These are phyloP conservation scores for Beauveria varroae DNA, from an alignment of 2,329 filamentous ascomycete species.

Conservation along the genomic window DNA sequence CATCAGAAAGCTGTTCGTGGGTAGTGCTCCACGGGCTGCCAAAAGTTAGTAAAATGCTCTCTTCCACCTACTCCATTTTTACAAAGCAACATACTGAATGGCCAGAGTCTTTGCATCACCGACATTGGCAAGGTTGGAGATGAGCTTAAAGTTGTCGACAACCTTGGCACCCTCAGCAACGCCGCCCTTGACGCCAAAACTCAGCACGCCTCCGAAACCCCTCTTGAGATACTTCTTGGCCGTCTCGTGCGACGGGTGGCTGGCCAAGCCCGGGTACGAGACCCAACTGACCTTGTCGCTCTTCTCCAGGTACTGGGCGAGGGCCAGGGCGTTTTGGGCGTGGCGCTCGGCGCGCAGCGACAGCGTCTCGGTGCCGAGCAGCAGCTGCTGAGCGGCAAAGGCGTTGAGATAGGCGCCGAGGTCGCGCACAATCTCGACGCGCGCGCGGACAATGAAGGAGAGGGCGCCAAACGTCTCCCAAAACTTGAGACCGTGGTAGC, in stretches of 20 bases:
- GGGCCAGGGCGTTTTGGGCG: conserved; percentile 69
- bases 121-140: conserved; percentile 93
- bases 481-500: conserved; percentile 91
- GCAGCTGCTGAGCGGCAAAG: conserved; percentile 85
- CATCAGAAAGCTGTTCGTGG: conserved; percentile 80
- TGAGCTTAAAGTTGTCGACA: conserved; percentile 89
- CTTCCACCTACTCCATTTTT: background rate
- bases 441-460: conserved; percentile 75
- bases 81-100: conserved; percentile 52
- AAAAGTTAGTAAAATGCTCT: background rate
- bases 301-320: conserved; percentile 77
- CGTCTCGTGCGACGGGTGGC: conserved; percentile 68
- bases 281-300: conserved; percentile 87
- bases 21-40: conserved; percentile 78
- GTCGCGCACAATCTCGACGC: conserved; percentile 86
- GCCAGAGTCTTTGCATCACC: conserved; percentile 92
- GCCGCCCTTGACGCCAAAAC: conserved; percentile 88
- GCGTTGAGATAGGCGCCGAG: conserved; percentile 77
- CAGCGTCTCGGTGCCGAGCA: conserved; percentile 85
- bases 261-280: conserved; percentile 81
- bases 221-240: conserved; percentile 83
- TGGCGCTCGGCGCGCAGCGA: conserved; percentile 81
- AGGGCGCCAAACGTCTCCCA: conserved; percentile 83
- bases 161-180: conserved; percentile 76
- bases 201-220: conserved; percentile 85